Evolutionary conservation across 1,284 basidiomycete species (phyloP).

Genomic region (Trichosporon sp.): DNA sequence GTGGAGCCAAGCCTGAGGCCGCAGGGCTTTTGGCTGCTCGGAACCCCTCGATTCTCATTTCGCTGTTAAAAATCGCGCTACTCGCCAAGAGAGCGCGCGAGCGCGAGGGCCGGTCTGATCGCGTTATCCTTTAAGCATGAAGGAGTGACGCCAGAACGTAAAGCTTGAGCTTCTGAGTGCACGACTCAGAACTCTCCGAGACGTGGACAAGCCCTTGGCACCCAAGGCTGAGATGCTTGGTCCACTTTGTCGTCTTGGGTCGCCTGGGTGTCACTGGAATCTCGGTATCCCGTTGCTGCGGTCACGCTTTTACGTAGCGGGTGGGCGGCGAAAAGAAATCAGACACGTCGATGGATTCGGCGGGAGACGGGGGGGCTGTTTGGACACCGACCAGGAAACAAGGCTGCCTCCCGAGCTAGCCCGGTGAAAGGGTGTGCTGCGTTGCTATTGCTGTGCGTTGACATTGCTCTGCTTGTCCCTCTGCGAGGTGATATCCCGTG

Average conservation of each 20-base stretch:
- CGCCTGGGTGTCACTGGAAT: neutral
- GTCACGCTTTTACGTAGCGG: neutral
- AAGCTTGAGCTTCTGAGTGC: conserved; percentile 2
- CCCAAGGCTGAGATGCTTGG: neutral
- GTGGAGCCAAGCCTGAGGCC: conserved; percentile 6
- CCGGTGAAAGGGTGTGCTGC: neutral
- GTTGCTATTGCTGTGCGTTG: neutral
- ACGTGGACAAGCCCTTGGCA: neutral
- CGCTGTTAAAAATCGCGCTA: neutral
- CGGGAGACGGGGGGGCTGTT: neutral
- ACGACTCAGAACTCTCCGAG: neutral
- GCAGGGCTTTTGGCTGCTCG: neutral
- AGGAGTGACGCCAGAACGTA: neutral
- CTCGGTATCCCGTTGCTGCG: neutral
- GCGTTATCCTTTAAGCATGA: neutral
- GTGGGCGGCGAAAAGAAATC: neutral
- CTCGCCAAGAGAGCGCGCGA: neutral
- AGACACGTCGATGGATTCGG: neutral
- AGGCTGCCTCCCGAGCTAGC: neutral
- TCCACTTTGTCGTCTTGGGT: neutral
- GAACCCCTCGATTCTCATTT: conserved; percentile 10
- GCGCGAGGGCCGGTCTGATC: neutral
- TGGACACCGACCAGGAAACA: neutral
- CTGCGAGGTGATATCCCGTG: neutral
- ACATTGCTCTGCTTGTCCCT: neutral